Evolutionary conservation across 164 flowering plant species (phyloP).

Genomic region (Macadamia tetraphylla): DNA sequence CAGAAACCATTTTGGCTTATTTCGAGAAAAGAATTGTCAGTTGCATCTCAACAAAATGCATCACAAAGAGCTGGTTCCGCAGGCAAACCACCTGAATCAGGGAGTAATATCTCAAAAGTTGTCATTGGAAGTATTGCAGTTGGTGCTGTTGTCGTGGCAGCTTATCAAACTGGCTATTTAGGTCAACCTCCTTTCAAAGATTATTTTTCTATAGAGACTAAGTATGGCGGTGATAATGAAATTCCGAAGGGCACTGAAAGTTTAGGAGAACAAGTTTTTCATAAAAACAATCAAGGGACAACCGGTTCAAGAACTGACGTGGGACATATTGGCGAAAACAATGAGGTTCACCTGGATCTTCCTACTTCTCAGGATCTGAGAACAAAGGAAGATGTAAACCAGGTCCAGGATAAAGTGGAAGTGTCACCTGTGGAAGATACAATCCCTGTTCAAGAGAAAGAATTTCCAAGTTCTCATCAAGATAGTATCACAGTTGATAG

Average conservation of each 20-base stretch:
- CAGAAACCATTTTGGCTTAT: slow-evolving; percentile 42
- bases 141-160: slow-evolving; percentile 44
- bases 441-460: slow-evolving; percentile 20
- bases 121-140: slow-evolving; percentile 44
- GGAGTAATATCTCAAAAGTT: slow-evolving; percentile 30
- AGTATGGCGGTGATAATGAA: slow-evolving; percentile 4
- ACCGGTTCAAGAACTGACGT: slow-evolving; percentile 10
- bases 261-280: slow-evolving; percentile 13
- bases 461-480: slow-evolving; percentile 16
- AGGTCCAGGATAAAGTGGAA: slow-evolving; percentile 15
- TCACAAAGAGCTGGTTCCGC: slow-evolving; percentile 25
- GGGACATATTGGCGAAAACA: slow-evolving; percentile 23
- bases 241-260: slow-evolving; percentile 12
- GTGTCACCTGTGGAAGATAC: slow-evolving; percentile 15
- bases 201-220: slow-evolving; percentile 6
- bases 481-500: not conserved
- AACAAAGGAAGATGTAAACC: slow-evolving; percentile 13
- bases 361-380: slow-evolving; percentile 19
- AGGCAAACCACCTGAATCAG: slow-evolving; percentile 33
- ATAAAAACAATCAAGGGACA: slow-evolving; percentile 19
- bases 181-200: slow-evolving; percentile 30
- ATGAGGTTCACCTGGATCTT: slow-evolving; percentile 17
- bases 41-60: slow-evolving; percentile 24
- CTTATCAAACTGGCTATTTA: slow-evolving; percentile 58
- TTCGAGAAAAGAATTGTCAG: slow-evolving; percentile 51